A percentile compares a stretch with the other conserved stretches of the same genome.
phyloP scores from a whole-genome alignment of 176 grass and related monocot species.

The Dactylis glomerata region DNA sequence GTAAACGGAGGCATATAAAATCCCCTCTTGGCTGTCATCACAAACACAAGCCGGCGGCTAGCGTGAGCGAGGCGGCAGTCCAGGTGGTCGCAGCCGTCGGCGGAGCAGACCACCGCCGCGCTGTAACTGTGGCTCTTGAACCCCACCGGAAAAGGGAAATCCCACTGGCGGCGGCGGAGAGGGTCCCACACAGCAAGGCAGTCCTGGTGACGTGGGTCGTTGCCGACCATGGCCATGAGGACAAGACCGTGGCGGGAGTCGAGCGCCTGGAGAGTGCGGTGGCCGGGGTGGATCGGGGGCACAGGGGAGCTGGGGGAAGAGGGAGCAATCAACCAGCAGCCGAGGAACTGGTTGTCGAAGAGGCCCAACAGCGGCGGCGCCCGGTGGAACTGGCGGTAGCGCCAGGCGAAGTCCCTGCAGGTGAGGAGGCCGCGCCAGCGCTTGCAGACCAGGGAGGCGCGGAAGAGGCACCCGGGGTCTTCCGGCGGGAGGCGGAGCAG shows the following conservation, averaged over 20 bases:
- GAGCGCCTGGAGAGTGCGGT: neutral
- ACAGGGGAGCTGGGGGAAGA: neutral
- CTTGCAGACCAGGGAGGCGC: neutral
- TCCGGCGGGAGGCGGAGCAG: neutral
- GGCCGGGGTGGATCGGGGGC: neutral
- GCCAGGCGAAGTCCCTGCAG: neutral
- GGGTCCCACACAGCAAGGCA: neutral
- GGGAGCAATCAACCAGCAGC: neutral
- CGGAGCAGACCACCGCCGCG: too few relatives aligned
- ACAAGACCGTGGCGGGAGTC: neutral
- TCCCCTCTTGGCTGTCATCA: too few relatives aligned
- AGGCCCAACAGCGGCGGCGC: neutral
- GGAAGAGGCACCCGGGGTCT: neutral
- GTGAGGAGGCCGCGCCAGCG: neutral
- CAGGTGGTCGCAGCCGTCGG: too few relatives aligned
- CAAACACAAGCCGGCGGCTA: too few relatives aligned
- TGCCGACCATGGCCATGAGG: neutral
- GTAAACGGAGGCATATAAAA: too few relatives aligned
- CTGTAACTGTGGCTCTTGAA: too few relatives aligned
- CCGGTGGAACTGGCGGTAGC: neutral
- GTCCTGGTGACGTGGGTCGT: neutral
- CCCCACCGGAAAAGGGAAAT: neutral
- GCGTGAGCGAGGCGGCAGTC: too few relatives aligned
- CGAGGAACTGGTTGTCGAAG: neutral
- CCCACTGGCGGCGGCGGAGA: neutral